phyloP scores from a whole-genome alignment of 2,329 filamentous ascomycete genomes.

The Penicillium sp. region DNA sequence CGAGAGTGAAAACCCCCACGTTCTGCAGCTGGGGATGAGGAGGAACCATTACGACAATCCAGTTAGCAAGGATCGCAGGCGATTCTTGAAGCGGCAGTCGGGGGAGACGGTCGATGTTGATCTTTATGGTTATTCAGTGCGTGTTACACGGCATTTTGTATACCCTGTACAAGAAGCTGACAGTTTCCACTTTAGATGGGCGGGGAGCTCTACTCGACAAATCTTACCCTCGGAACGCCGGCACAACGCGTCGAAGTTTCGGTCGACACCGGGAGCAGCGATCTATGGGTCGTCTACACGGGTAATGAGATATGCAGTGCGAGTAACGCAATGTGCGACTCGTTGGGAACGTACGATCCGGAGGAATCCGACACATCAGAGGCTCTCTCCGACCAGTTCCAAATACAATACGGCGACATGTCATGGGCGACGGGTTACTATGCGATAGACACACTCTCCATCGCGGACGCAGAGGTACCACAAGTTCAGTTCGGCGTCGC shows the following conservation, averaged over 20 bases:
- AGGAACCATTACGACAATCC: constrained; percentile 14
- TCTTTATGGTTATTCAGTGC: constrained; percentile 11
- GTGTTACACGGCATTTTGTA: neutral
- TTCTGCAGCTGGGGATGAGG: constrained; percentile 16
- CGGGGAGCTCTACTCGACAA: constrained; percentile 30
- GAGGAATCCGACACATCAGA: constrained; percentile 75
- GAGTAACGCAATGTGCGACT: constrained; percentile 57
- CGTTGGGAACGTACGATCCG: constrained; percentile 70
- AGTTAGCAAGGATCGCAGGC: constrained; percentile 15
- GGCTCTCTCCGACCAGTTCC: constrained; percentile 73
- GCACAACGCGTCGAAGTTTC: constrained; percentile 57
- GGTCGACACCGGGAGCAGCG: constrained; percentile 64
- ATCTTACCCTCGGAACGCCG: constrained; percentile 60
- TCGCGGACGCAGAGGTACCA: constrained; percentile 13
- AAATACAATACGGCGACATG: constrained; percentile 82
- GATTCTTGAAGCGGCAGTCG: constrained; percentile 5
- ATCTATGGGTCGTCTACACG: constrained; percentile 71
- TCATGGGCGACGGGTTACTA: constrained; percentile 77
- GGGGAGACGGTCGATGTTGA: constrained; percentile 12
- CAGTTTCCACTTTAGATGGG: constrained; percentile 1
- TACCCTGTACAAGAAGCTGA: neutral
- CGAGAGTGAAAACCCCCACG: constrained; percentile 17
- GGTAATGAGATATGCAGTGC: constrained; percentile 54
- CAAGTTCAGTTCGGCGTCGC: constrained; percentile 21
- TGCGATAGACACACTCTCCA: constrained; percentile 43